Conservation (phyloP, 2,329 filamentous ascomycete genomes). For the Pseudocercospora cruenta region DNA sequence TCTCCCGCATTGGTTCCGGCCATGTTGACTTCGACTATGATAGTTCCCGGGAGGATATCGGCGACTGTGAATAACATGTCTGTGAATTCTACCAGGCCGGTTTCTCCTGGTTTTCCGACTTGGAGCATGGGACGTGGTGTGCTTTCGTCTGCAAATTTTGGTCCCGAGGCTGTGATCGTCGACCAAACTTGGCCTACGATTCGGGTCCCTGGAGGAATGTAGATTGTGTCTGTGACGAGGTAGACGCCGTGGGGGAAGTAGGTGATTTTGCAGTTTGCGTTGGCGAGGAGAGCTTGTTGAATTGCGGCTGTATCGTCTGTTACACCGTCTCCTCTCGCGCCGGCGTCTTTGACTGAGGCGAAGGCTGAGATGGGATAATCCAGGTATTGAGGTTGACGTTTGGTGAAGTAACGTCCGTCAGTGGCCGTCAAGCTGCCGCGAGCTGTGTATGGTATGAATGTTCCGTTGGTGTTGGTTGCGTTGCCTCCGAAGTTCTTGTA, state of each 20-base stretch:
- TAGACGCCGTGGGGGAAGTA: slow-evolving; percentile 53
- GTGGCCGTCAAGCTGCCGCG: slow-evolving; percentile 25
- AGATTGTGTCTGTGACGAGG: slow-evolving; percentile 51
- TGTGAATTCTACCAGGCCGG: slow-evolving; percentile 55
- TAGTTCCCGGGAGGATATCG: slow-evolving; percentile 50
- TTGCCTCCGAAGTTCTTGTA: slow-evolving; percentile 26
- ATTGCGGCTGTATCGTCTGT: slow-evolving; percentile 44
- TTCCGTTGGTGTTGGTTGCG: slow-evolving; percentile 19
- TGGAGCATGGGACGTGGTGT: slow-evolving; percentile 55
- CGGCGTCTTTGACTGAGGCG: slow-evolving; percentile 53
- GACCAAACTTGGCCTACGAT: slow-evolving; percentile 62
- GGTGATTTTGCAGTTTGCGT: slow-evolving; percentile 42
- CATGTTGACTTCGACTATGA: slow-evolving; percentile 57
- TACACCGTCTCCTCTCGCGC: slow-evolving; percentile 32
- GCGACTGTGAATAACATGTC: slow-evolving; percentile 58
- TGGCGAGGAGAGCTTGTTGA: slow-evolving; percentile 26
- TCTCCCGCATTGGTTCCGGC: slow-evolving; percentile 51
- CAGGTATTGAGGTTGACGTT: slow-evolving; percentile 48
- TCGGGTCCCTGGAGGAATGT: slow-evolving; percentile 52
- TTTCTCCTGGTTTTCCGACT: slow-evolving; percentile 57
- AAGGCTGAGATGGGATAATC: slow-evolving; percentile 48
- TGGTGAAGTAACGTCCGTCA: slow-evolving; percentile 47
- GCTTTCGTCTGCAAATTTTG: slow-evolving; percentile 48
- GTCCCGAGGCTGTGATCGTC: slow-evolving; percentile 53
- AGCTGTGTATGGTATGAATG: slow-evolving; percentile 24